A percentile compares a stretch with the other conserved stretches of the same genome.
These are phyloP conservation scores for Cytidiella melzeri DNA, from an alignment of 768 basidiomycete genomes.

Conservation along the genomic window DNA sequence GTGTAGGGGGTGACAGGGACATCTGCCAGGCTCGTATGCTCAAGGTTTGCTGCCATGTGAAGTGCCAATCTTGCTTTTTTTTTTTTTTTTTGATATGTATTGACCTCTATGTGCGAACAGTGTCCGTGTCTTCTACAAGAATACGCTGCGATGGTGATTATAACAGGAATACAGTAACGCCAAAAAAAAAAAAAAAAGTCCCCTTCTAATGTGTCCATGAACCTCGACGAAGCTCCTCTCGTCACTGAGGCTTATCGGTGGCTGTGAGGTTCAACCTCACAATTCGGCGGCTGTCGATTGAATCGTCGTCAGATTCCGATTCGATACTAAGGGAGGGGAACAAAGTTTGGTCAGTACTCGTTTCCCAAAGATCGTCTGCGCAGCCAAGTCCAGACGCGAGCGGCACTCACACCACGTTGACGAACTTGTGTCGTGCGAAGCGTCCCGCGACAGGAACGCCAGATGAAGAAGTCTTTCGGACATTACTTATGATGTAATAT, in stretches of 20 bases:
- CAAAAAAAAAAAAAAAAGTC: not conserved
- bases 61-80: too few species aligned
- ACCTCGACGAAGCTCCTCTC: not conserved
- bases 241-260: slow-evolving; percentile 29
- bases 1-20: too few species aligned
- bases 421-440: slow-evolving; percentile 45
- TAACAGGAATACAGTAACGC: too few species aligned
- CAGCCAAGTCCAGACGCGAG: not conserved
- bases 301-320: slow-evolving; percentile 30
- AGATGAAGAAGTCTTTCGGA: slow-evolving; percentile 33
- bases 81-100: too few species aligned
- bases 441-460: slow-evolving; percentile 27
- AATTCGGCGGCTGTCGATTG: slow-evolving; percentile 42
- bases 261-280: slow-evolving; percentile 44
- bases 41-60: too few species aligned
- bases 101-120: too few species aligned
- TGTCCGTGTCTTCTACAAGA: too few species aligned
- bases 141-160: too few species aligned
- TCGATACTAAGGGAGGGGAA: slow-evolving; percentile 33
- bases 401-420: slow-evolving; percentile 41
- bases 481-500: slow-evolving; percentile 45
- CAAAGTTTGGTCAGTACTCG: slow-evolving; percentile 1
- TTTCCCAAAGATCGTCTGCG: not conserved
- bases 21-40: too few species aligned
- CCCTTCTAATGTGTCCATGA: not conserved